These are phyloP conservation scores for Ophiosphaerella herpotricha DNA, from an alignment of 2,329 filamentous ascomycete species.

Conservation along the genomic window DNA sequence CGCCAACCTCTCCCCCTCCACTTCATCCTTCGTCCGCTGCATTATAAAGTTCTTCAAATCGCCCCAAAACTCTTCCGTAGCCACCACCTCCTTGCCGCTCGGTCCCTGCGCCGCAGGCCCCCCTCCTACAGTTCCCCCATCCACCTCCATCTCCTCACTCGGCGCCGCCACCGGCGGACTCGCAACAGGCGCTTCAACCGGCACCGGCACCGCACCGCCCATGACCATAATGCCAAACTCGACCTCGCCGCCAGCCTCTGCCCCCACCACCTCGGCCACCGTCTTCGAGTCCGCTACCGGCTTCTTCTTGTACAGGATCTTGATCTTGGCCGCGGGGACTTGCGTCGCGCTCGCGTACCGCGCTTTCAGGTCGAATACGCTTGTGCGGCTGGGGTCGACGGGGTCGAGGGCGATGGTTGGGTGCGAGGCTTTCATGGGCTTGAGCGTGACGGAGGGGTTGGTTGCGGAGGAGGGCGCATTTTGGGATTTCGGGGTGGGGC, in stretches of 20 bases:
- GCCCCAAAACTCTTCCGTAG: conserved; percentile 79
- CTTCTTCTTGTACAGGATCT: conserved; percentile 85
- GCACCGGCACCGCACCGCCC: conserved; percentile 52
- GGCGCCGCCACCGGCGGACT: conserved; percentile 56
- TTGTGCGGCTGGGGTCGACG: conserved; percentile 68
- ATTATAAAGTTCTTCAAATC: conserved; percentile 82
- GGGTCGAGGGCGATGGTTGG: conserved; percentile 66
- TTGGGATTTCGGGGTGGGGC: conserved; percentile 48
- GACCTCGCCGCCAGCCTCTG: conserved; percentile 59
- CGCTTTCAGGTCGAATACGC: conserved; percentile 77
- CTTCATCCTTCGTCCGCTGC: conserved; percentile 75
- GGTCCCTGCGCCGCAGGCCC: conserved; percentile 55
- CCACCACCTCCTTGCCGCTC: conserved; percentile 65
- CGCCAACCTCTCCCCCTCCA: conserved; percentile 66
- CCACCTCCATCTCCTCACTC: conserved; percentile 57
- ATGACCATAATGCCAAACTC: conserved; percentile 91
- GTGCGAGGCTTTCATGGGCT: conserved; percentile 70
- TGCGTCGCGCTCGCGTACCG: conserved; percentile 66
- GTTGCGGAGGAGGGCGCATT: conserved; percentile 39
- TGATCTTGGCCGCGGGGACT: conserved; percentile 71
- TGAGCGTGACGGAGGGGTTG: conserved; percentile 65
- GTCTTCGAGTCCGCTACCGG: conserved; percentile 78
- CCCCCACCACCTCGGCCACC: conserved; percentile 70
- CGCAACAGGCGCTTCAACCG: conserved; percentile 44
- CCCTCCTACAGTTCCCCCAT: conserved; percentile 53